These are phyloP conservation scores for Chlorella sp. DNA, from an alignment of 139 green algal genomes.

Conservation along the genomic window DNA sequence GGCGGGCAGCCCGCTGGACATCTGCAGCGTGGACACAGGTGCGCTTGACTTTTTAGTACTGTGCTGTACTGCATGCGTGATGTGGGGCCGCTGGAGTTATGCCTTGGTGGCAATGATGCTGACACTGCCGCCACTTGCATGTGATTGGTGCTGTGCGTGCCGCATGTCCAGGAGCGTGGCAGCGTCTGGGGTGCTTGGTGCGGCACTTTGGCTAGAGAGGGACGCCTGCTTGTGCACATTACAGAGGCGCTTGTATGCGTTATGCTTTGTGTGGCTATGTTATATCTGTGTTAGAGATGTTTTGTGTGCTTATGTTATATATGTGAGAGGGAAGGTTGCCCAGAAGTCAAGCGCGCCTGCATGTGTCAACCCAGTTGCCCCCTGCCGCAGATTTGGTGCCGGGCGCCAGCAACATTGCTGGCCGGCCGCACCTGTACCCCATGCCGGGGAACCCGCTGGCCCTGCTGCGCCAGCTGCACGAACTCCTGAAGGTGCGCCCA, in stretches of 20 bases:
- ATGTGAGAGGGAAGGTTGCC: not conserved
- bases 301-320: not conserved
- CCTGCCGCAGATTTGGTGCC: not conserved
- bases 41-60: not conserved
- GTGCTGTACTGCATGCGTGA: not conserved
- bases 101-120: not conserved
- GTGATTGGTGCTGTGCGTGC: not conserved
- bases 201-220: no score
- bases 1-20: conserved; percentile 1
- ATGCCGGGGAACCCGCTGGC: conserved; percentile 80
- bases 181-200: no score
- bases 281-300: not conserved
- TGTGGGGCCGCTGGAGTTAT: not conserved
- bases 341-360: not conserved
- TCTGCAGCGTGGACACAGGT: not conserved
- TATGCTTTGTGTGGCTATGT: not conserved
- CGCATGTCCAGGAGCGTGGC: no score
- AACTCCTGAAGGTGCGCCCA: conserved; percentile 66
- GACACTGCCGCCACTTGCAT: conserved; percentile 27
- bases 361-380: not conserved
- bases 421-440: conserved; percentile 54
- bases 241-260: no score
- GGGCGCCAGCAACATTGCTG: conserved; percentile 34
- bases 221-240: no score
- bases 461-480: conserved; percentile 74